These are phyloP conservation scores for Castanea sativa DNA, from an alignment of 306 rosid species.

Conservation along the genomic window DNA sequence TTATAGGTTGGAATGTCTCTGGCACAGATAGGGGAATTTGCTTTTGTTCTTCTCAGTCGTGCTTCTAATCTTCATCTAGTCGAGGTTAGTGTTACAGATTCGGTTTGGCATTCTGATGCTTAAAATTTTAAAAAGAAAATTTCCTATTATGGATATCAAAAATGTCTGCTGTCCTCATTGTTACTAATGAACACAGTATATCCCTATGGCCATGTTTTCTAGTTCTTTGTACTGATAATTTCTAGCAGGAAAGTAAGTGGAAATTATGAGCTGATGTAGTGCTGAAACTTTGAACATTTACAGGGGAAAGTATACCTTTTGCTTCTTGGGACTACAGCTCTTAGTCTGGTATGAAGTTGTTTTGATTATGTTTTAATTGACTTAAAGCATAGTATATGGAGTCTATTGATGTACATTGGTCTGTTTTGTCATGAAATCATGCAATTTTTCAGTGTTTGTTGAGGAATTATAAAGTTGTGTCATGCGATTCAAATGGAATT, in stretches of 20 bases:
- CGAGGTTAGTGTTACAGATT: slow-evolving; percentile 61
- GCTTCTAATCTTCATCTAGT: slow-evolving; percentile 99
- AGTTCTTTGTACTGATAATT: not conserved
- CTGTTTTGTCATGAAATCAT: not conserved
- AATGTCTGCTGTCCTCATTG: not conserved
- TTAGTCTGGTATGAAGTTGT: slow-evolving; percentile 45
- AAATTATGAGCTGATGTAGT: not conserved
- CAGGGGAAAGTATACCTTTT: slow-evolving; percentile 60
- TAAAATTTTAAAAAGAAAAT: not conserved
- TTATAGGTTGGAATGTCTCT: slow-evolving; percentile 96
- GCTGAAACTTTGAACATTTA: slow-evolving; percentile 17
- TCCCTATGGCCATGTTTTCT: not conserved
- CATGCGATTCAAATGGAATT: not conserved
- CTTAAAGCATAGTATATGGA: not conserved
- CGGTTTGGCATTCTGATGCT: not conserved
- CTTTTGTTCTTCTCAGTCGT: slow-evolving; percentile 97
- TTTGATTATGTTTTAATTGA: not conserved
- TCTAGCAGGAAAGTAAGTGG: not conserved
- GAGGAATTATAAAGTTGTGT: not conserved
- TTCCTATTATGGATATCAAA: not conserved
- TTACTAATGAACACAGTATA: not conserved
- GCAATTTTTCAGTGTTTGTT: not conserved
- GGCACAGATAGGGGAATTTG: slow-evolving; percentile 94
- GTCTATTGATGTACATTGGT: not conserved
- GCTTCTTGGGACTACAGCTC: slow-evolving; percentile 64